Evolutionary conservation across 1,139 yeast species (phyloP).

Genomic region (Pneumocystis jirovecii): DNA sequence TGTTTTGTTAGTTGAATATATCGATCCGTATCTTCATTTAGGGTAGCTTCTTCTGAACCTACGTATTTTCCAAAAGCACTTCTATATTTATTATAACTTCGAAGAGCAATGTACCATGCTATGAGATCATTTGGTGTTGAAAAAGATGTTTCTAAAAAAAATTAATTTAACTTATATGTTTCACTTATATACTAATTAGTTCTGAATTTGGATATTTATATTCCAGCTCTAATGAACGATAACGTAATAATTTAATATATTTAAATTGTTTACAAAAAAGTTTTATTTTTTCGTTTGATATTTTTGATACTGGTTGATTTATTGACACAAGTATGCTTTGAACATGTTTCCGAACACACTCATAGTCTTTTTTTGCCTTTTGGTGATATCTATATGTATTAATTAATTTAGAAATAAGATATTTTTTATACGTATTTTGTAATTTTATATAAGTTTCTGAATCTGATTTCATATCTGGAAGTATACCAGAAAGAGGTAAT

Average conservation of each 20-base stretch:
- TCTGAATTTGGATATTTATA: slow-evolving; percentile 15
- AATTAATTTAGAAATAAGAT: background rate
- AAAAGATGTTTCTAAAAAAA: slow-evolving; percentile 10
- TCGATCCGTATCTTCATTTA: slow-evolving; percentile 8
- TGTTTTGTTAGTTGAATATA: slow-evolving; percentile 13
- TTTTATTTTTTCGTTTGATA: slow-evolving; percentile 30
- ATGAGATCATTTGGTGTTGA: slow-evolving; percentile 5
- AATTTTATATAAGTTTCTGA: slow-evolving; percentile 47
- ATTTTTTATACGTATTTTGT: slow-evolving; percentile 29
- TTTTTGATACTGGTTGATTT: slow-evolving; percentile 21
- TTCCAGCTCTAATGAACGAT: slow-evolving; percentile 19
- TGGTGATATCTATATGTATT: slow-evolving; percentile 28
- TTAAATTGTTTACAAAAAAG: slow-evolving; percentile 48
- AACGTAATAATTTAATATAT: slow-evolving; percentile 25
- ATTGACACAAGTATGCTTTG: slow-evolving; percentile 19
- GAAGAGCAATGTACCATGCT: slow-evolving; percentile 8
- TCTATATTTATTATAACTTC: slow-evolving; percentile 1
- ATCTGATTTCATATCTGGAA: slow-evolving; percentile 85
- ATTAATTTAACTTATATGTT: slow-evolving; percentile 5
- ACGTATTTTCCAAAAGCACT: slow-evolving; percentile 7
- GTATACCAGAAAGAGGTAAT: slow-evolving; percentile 56
- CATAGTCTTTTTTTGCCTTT: slow-evolving; percentile 42
- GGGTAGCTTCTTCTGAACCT: slow-evolving; percentile 6
- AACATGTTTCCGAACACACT: slow-evolving; percentile 28
- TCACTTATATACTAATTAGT: slow-evolving; percentile 9